Percentiles rank a stretch among this genome's conserved stretches.
phyloP scores from a whole-genome alignment of 352 stramenopile species.

The Pythium utonaiense region DNA sequence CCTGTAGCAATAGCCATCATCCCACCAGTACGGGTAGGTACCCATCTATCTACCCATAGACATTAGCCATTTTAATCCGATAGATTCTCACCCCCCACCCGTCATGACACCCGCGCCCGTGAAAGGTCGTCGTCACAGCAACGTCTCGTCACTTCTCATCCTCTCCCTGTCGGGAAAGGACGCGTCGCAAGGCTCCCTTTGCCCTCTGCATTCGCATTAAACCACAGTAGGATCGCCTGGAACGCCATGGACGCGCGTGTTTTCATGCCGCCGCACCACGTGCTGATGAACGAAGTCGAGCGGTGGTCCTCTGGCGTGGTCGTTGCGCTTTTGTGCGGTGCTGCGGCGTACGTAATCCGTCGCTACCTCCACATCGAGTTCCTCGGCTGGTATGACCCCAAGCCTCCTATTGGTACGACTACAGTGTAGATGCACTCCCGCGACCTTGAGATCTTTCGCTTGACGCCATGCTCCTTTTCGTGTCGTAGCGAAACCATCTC shows the following conservation, averaged over 20 bases:
- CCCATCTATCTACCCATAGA: neutral
- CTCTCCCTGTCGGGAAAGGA: too few relatives aligned
- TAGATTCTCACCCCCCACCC: neutral
- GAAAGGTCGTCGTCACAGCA: constrained; percentile 5
- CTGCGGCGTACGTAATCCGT: constrained; percentile 21
- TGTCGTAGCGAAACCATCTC: neutral
- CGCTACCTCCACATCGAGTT: constrained; percentile 15
- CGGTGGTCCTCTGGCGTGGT: constrained; percentile 20
- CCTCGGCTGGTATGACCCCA: constrained; percentile 6
- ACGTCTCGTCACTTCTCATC: neutral
- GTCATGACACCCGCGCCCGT: too few relatives aligned
- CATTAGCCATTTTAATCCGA: constrained; percentile 2
- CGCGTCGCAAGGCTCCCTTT: too few relatives aligned
- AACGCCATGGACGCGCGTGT: neutral
- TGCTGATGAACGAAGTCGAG: constrained; percentile 15
- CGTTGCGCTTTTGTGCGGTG: constrained; percentile 15
- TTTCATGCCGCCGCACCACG: neutral
- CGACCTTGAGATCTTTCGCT: neutral
- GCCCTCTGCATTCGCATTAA: neutral
- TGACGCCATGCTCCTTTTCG: neutral
- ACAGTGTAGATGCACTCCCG: neutral
- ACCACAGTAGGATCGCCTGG: neutral
- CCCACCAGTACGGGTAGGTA: neutral
- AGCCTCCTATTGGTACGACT: neutral
- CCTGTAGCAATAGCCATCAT: constrained; percentile 24